phyloP scores from a whole-genome alignment of 257 asterid species.

The Capsicum pubescens region DNA sequence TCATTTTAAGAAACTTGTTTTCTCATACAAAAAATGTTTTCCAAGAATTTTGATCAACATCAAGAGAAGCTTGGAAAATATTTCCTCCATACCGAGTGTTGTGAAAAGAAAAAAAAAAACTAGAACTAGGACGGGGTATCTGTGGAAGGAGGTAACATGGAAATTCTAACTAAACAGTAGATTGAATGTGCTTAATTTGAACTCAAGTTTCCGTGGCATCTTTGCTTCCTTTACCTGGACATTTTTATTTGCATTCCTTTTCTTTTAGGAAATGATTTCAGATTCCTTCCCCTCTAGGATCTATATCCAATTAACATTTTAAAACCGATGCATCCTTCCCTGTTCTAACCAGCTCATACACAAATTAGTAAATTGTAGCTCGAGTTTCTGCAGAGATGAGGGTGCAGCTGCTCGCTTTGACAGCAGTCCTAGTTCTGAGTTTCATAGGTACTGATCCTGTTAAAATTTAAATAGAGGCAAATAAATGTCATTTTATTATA shows the following conservation, averaged over 20 bases:
- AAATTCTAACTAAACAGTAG: neutral
- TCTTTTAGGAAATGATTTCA: neutral
- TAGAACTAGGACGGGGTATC: neutral
- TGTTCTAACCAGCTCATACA: neutral
- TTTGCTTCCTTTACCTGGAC: conserved; percentile 20
- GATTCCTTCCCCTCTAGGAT: neutral
- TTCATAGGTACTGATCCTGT: conserved; percentile 43
- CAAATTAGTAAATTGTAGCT: neutral
- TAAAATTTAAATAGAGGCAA: neutral
- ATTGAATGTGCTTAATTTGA: conserved; percentile 25
- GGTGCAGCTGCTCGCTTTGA: conserved; percentile 35
- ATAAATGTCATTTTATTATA: neutral
- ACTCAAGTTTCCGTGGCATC: neutral
- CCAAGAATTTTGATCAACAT: too few species aligned
- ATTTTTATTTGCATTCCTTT: conserved; percentile 9
- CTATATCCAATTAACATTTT: neutral
- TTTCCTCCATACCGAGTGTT: neutral
- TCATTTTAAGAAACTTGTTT: too few species aligned
- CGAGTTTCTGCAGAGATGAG: conserved; percentile 31
- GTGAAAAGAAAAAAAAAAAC: neutral
- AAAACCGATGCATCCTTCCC: neutral
- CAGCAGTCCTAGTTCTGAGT: conserved; percentile 43
- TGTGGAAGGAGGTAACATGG: neutral
- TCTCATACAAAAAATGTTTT: too few species aligned
- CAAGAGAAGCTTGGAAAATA: too few species aligned